Base-by-base conservation (phyloP, 176 grass and related monocot species). In the Carex parvula region DNA sequence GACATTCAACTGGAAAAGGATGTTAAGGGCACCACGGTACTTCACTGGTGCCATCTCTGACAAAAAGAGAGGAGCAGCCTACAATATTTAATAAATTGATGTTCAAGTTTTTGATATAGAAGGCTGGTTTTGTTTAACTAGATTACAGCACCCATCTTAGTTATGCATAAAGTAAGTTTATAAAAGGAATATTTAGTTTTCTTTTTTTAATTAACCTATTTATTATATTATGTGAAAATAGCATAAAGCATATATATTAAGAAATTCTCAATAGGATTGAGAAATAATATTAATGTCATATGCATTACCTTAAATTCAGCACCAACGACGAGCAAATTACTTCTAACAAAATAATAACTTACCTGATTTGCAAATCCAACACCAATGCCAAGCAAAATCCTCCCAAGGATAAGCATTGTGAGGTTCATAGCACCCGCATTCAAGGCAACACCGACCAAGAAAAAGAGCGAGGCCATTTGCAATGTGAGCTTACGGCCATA, bases 1-100 rank as follows among this genome's bases (percentile, higher is more conserved):
- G 20, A 92, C 90, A 48, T 92, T 78, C 70, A 94, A 88, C 84
- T 94, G 93, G 86, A 94, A 94, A 53, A 94, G 81, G 81, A 92
- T 92, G 84, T 94, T 92, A 64, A 94, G 88, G 48, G 73, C 93
- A 8, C 93, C 93, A 3, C 93, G 93, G 84, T 87, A 60, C 59
- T 80, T 87, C 2, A 83, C 84, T 0, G 90, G 93, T n/a, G 93
- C 90, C 15, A 94, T 88, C 86, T 94, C 93, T 0, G 93, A 90
- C 1, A 94, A 76, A 63, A 92, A 94, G 3, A 94, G 86, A n/a
- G 93, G 93, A 16, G 87, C 90, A 5, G 92, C 92, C 92, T 94
- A 59, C 62, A 74, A 57, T 13, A 32, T 61, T 30, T 70, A 5
- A 68, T 42, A 70, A 35, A 37, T 7, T 17, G 11, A 52, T 26